Base-by-base conservation (phyloP, 371 early-diverging fungal species). In the Mycotypha africana region DNA sequence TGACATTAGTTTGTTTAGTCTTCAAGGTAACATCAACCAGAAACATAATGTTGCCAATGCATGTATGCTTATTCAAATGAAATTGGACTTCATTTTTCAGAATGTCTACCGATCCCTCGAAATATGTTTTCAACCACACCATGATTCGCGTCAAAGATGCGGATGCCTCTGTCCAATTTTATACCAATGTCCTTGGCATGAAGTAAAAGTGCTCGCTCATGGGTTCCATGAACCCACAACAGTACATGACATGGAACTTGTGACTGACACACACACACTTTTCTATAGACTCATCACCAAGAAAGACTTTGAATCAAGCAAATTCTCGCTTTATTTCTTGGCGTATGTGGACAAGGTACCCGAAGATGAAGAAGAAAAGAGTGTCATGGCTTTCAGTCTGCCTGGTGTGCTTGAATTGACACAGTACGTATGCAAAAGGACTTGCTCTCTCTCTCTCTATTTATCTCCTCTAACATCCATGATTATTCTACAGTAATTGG, bases 121-220 rank as follows among this genome's bases (percentile, higher is more conserved):
- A 53, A 26, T 71, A 71, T 45, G 57, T 62, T n/a, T 71, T 71
- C 53, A 88, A 88, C 70, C 89, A 91, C 73, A 88, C 88, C 21
- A 89, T 88, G 89, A 74, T 85, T 70, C 82, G 90, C 42, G 81
- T 88, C 51, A 86, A 79, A 74, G 91, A 92, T 65, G 86, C 89
- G 28, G 56, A 81, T 58, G 75, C 66, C 17, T 89, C 91, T 11
- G 28, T 88, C 30, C 56, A 81, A 47, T 92, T 92, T 46, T 92
- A 92, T 57, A 53, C 71, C 25, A 78, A 86, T 31, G 67, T 84
- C 17, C 74, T 91, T 36, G 93, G 93, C 41, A 91, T 92, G 91
- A 87, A 81, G 86, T 84, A 77, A 51, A 51, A n/a, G n/a, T n/a
- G n/a, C n/a, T n/a, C n/a, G n/a, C n/a, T n/a, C n/a, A n/a, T n/a